phyloP scores from a whole-genome alignment of 2,329 filamentous ascomycete genomes.

The Colletotrichum falcatum region DNA sequence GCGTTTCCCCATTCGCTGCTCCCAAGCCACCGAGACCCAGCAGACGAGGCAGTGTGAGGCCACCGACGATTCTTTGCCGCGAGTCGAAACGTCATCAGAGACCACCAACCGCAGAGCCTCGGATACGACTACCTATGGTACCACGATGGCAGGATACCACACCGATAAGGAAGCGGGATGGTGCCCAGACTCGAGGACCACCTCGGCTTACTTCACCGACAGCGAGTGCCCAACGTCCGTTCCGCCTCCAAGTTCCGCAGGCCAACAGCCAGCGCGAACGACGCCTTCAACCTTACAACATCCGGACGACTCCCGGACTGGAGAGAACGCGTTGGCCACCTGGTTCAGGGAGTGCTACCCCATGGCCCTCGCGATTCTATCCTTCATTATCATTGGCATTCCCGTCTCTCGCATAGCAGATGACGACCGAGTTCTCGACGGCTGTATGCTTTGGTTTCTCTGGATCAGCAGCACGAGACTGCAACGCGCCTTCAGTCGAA shows the following conservation, averaged over 20 bases:
- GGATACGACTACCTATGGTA: slow-evolving; percentile 27
- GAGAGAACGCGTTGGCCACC: not conserved
- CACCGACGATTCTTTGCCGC: not conserved
- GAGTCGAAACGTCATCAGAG: slow-evolving; percentile 13
- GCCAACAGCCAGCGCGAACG: not conserved
- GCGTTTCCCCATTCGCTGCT: not conserved
- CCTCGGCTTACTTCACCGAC: slow-evolving; percentile 36
- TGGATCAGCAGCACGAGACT: slow-evolving; percentile 59
- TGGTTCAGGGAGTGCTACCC: slow-evolving; percentile 43
- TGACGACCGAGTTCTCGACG: slow-evolving; percentile 58
- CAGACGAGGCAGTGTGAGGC: not conserved
- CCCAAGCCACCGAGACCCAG: not conserved
- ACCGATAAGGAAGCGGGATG: slow-evolving; percentile 38
- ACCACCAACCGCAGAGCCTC: slow-evolving; percentile 23
- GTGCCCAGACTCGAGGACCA: slow-evolving; percentile 23
- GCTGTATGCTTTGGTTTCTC: slow-evolving; percentile 59
- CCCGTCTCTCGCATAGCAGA: slow-evolving; percentile 52
- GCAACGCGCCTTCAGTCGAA: slow-evolving; percentile 51
- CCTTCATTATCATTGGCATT: slow-evolving; percentile 53
- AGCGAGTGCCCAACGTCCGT: slow-evolving; percentile 23
- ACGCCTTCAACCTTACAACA: not conserved
- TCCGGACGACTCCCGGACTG: not conserved
- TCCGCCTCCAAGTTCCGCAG: not conserved
- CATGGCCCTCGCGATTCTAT: slow-evolving; percentile 48
- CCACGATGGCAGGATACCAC: slow-evolving; percentile 27